Percentiles rank a stretch among this genome's conserved stretches.
phyloP scores from a whole-genome alignment of 768 basidiomycete genomes.

The Xanthoconium purpureum region DNA sequence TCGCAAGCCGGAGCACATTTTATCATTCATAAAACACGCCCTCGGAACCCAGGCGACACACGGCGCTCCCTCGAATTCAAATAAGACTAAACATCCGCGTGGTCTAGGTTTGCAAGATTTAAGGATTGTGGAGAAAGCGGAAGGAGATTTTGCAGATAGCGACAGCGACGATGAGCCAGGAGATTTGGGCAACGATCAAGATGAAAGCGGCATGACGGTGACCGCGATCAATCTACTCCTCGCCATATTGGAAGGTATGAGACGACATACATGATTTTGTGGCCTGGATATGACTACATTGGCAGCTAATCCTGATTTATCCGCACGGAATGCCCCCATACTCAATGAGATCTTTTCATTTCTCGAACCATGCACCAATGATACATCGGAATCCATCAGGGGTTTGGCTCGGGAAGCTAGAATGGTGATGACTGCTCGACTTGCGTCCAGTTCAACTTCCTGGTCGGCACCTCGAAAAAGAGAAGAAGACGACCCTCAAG shows the following conservation, averaged over 20 bases:
- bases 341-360: constrained; percentile 69
- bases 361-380: constrained; percentile 54
- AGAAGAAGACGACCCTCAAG: constrained; percentile 42
- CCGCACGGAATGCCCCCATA: constrained; percentile 56
- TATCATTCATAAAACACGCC: constrained; percentile 82
- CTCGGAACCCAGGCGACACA: constrained; percentile 43
- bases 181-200: constrained; percentile 35
- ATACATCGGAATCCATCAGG: constrained; percentile 48
- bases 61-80: background rate
- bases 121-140: constrained; percentile 36
- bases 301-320: constrained; percentile 54
- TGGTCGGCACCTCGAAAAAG: constrained; percentile 17
- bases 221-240: constrained; percentile 81
- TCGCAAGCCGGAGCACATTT: constrained; percentile 60
- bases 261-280: background rate
- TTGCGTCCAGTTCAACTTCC: constrained; percentile 55
- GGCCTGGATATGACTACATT: background rate
- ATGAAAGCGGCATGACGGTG: constrained; percentile 64
- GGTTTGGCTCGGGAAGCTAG: constrained; percentile 72
- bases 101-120: constrained; percentile 36
- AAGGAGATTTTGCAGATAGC: constrained; percentile 42
- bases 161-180: constrained; percentile 56
- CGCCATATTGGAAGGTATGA: constrained; percentile 79
- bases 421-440: constrained; percentile 79
- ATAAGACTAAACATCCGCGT: constrained; percentile 3